Evolutionary conservation across 169 alveolate genomes (phyloP), one percentile per base, ranked within the genome.

Genomic region (Prorocentrum cordatum): DNA sequence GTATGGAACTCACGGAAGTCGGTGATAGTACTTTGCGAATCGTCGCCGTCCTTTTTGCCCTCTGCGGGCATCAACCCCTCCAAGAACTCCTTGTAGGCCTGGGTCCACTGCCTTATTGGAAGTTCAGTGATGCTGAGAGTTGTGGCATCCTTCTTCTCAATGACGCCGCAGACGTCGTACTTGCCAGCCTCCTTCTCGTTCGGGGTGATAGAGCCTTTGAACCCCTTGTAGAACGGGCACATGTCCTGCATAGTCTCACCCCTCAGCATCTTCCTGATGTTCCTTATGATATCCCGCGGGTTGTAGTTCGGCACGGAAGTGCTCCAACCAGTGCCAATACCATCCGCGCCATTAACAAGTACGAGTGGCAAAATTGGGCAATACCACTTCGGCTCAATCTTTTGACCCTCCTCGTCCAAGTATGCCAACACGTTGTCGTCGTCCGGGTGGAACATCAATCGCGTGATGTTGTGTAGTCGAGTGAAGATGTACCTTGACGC

Each of bases 331-430:
- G 98, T 96, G 33, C 99, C 99, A n/a, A 98, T 98, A 33, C 99
- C 99, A 64, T 98, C 99, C 50, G 99, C 95, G 22, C 99, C 99
- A 93, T 98, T 98, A 38, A 98, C 98, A 18, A 98, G 94, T 31
- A 96, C 97, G 94, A 97, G 94, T 35, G 99, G 99, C 18, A 98
- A 93, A 47, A 98, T 97, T 31, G 99, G 99, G 1, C 97, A 95
- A 91, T 96, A 98, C 95, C 96, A 98, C 50, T 95, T 96, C 45
- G 99, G 99, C 91, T 98, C 99, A 38, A 98, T 98, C 79, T 94
- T 94, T 86, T 97, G 96, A 24, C 99, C 99, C 93, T 98, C 99
- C 89, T 98, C 99, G 26, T 95, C 62, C 38, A 58, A 54, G 93
- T 84, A 80, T 29, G 36, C 79, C 45, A 84, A 58, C 20, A 72